phyloP scores from a whole-genome alignment of 371 early-diverging fungal genomes.

The Phascolomyces articulosus region DNA sequence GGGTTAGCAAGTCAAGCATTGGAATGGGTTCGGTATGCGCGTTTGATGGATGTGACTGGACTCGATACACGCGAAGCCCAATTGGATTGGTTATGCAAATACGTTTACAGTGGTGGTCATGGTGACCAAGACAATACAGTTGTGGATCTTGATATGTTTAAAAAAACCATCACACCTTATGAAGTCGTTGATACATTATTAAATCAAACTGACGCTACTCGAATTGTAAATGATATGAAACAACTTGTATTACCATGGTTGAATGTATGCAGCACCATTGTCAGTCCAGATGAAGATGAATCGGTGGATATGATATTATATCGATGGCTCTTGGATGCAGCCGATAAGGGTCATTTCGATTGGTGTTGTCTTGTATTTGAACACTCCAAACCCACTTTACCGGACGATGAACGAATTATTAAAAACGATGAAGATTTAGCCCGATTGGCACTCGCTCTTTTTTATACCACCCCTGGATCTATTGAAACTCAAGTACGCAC shows the following conservation, averaged over 20 bases:
- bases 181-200: conserved; percentile 59
- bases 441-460: conserved; percentile 55
- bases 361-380: conserved; percentile 62
- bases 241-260: conserved; percentile 64
- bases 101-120: conserved; percentile 53
- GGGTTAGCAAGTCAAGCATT: conserved; percentile 61
- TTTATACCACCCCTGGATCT: conserved; percentile 49
- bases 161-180: conserved; percentile 38
- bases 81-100: conserved; percentile 62
- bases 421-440: conserved; percentile 61
- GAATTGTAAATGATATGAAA: conserved; percentile 54
- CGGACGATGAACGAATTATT: conserved; percentile 60
- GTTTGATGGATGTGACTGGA: conserved; percentile 50
- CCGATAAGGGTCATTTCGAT: conserved; percentile 43
- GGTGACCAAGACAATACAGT: conserved; percentile 18
- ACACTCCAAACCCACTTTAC: conserved; percentile 58
- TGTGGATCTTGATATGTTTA: conserved; percentile 24
- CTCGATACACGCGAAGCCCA: conserved; percentile 52
- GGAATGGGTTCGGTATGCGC: conserved; percentile 58
- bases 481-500: conserved; percentile 57
- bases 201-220: conserved; percentile 37
- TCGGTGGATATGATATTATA: conserved; percentile 36
- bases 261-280: conserved; percentile 26
- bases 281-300: conserved; percentile 13
- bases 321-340: conserved; percentile 45